Percentiles rank a stretch among this genome's conserved stretches.
Evolutionary conservation across 2,329 filamentous ascomycete genomes (phyloP).

Genomic region (Arachnomyces sp.): DNA sequence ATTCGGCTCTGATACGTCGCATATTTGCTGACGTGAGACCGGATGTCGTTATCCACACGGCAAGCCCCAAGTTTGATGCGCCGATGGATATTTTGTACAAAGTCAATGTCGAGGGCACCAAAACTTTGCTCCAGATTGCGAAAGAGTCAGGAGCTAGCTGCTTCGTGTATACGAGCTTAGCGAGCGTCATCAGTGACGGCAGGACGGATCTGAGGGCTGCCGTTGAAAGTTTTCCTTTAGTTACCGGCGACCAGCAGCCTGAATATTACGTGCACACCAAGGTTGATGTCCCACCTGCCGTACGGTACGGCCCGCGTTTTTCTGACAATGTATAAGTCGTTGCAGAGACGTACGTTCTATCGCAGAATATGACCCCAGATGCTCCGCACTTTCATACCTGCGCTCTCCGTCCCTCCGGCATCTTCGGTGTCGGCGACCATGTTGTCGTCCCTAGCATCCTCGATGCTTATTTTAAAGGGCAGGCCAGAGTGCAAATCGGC

Average conservation of each 20-base stretch:
- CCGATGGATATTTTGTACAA: slow-evolving; percentile 55
- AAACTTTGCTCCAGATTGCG: slow-evolving; percentile 53
- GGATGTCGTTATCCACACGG: slow-evolving; percentile 78
- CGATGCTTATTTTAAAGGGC: slow-evolving; percentile 57
- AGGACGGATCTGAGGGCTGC: slow-evolving; percentile 73
- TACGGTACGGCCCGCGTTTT: background rate
- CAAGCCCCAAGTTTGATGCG: slow-evolving; percentile 55
- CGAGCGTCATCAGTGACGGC: slow-evolving; percentile 68
- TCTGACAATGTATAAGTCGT: slow-evolving; percentile 49
- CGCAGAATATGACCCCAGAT: no score
- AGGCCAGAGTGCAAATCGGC: slow-evolving; percentile 67
- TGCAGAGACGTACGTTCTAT: slow-evolving; percentile 66
- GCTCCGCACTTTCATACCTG: slow-evolving; percentile 55
- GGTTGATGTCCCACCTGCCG: slow-evolving; percentile 34
- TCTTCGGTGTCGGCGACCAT: slow-evolving; percentile 72
- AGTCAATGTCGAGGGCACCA: slow-evolving; percentile 75
- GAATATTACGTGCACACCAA: slow-evolving; percentile 80
- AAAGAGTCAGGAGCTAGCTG: slow-evolving; percentile 55
- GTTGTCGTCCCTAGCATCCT: background rate
- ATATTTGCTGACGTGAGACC: slow-evolving; percentile 57
- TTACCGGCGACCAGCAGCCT: slow-evolving; percentile 53
- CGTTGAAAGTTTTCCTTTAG: no score
- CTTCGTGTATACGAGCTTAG: slow-evolving; percentile 75
- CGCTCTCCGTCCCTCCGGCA: slow-evolving; percentile 68
- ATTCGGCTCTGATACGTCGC: slow-evolving; percentile 45